Evolutionary conservation across 2,329 filamentous ascomycete species (phyloP), one percentile per base, ranked within the genome.

Genomic region (Nemania sp.): DNA sequence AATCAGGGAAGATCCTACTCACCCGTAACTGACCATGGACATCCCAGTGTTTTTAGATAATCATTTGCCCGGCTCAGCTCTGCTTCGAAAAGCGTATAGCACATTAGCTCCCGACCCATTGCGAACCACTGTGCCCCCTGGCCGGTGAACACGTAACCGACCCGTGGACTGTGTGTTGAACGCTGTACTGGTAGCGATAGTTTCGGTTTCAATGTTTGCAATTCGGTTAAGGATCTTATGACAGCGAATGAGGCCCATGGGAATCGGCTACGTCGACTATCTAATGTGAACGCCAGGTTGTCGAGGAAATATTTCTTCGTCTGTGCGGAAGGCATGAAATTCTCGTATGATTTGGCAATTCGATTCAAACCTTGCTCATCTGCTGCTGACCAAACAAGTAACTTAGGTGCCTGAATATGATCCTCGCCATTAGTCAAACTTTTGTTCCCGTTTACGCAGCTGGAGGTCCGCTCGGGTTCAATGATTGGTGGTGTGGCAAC

Each of bases 11-110:
- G 6, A 41, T 58, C 22, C 5, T 10, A 24, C 59, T 29, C 51
- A 56, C 53, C 61, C 5, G 54, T 18, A 1, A 62, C 3, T 1
- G 59, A 62, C 59, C 59, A 62, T n/a, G 13, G 13, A n/a, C 26
- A 53, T 32, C 26, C 26, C 26, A 53, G 26, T 2, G 26, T 15
- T 29, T 52, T 27, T 5, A 52, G 18, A 51, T 51, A 51, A 5
- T 10, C 20, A 22, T 22, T 51, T 5, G 47, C 47, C 5, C 47
- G 47, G 7, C 3, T 26, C 8, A 61, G 29, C 1, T 5, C 20
- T 13, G 11, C 20, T n/a, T 38, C 1, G 15, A 62, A 62, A 15
- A 18, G 8, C 3, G 51, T 3, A 41, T 62, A 62, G 11, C n/a
- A 20, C 3, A 38, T 15, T 1, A 62, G 41, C 24, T 49, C 24